These are phyloP conservation scores for Fusarium poae DNA, from an alignment of 2,329 filamentous ascomycete species.

Conservation along the genomic window DNA sequence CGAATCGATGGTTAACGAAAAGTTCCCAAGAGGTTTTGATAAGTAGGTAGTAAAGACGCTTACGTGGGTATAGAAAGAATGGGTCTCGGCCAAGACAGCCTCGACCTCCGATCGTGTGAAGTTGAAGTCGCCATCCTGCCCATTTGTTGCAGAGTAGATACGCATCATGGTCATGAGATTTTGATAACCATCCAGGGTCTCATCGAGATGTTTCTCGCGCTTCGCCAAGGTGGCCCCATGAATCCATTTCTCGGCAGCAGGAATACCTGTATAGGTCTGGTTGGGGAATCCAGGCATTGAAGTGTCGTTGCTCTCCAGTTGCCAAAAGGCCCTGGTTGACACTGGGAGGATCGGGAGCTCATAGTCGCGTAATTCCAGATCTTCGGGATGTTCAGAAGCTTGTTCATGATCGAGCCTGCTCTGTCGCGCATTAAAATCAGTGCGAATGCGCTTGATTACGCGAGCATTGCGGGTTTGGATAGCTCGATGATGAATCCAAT, in stretches of 20 bases:
- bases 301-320: neutral
- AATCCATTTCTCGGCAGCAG: constrained; percentile 18
- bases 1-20: neutral
- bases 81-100: neutral
- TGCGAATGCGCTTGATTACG: constrained; percentile 1
- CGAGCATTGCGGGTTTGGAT: constrained; percentile 7
- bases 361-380: neutral
- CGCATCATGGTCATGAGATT: constrained; percentile 6
- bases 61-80: neutral
- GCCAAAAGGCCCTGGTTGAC: constrained; percentile 26
- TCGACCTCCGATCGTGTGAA: neutral
- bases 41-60: neutral
- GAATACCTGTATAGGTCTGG: constrained; percentile 10
- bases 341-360: constrained; percentile 21
- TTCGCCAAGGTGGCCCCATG: neutral
- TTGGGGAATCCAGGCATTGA: neutral
- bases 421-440: neutral
- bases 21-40: neutral
- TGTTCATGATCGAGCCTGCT: neutral
- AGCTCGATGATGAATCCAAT: constrained; percentile 12
- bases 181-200: neutral
- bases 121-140: neutral
- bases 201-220: constrained; percentile 29
- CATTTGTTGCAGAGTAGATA: constrained; percentile 5
- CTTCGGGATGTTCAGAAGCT: neutral